Percentiles rank a stretch among this genome's conserved stretches.
Conservation (phyloP, 768 basidiomycete genomes). For the Lactifluus echinatus region DNA sequence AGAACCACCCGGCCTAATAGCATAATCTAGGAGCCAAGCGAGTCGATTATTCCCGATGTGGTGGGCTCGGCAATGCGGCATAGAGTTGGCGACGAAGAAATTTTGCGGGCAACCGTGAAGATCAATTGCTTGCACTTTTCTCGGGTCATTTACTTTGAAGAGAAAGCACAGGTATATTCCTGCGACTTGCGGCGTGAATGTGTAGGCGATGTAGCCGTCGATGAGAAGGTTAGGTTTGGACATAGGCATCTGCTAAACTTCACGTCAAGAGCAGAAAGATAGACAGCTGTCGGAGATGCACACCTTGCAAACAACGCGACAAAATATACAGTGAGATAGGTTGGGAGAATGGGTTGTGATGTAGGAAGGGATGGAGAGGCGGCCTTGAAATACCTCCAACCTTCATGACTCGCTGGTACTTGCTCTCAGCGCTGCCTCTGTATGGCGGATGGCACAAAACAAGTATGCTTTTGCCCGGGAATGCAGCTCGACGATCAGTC, state of each 20-base stretch:
- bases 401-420: conserved; percentile 3
- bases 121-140: neutral
- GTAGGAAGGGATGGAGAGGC: too few relatives aligned
- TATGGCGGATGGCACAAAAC: too few relatives aligned
- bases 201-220: conserved; percentile 11
- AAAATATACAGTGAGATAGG: too few relatives aligned
- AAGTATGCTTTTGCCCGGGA: too few relatives aligned
- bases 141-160: neutral
- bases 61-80: neutral
- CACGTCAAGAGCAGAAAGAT: too few relatives aligned
- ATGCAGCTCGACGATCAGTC: too few relatives aligned
- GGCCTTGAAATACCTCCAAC: too few relatives aligned
- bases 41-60: neutral
- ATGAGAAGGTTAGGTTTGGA: neutral
- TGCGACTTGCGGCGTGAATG: conserved; percentile 1
- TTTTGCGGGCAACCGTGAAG: neutral
- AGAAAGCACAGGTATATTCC: neutral
- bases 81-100: neutral
- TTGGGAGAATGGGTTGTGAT: too few relatives aligned
- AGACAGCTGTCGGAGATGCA: too few relatives aligned
- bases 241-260: too few relatives aligned
- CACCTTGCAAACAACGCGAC: too few relatives aligned
- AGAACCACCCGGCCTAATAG: neutral
- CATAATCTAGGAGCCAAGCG: conserved; percentile 10
- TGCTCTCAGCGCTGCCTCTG: conserved; percentile 5